Conservation (phyloP, 257 asterid genomes). For the Lavandula angustifolia region DNA sequence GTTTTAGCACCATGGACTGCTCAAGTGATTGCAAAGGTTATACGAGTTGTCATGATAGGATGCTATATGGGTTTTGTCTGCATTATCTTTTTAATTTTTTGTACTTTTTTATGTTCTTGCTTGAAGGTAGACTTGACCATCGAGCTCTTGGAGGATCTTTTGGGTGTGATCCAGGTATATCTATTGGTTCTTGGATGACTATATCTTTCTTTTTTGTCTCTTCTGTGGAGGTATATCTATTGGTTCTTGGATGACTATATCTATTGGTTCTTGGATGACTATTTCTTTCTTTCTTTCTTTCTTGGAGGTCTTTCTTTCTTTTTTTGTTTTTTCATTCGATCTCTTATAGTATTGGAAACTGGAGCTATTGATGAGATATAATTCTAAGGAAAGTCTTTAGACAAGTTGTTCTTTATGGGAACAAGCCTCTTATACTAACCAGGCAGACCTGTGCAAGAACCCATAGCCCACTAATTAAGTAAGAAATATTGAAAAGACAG, state of each 20-base stretch:
- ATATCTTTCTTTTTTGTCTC: conserved; percentile 16
- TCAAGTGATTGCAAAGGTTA: conserved; percentile 92
- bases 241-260: conserved; percentile 32
- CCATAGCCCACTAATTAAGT: too few species aligned
- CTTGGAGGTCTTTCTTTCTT: too few species aligned
- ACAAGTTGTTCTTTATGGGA: too few species aligned
- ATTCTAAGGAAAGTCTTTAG: conserved; percentile 8
- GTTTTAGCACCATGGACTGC: conserved; percentile 93
- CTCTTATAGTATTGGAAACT: conserved; percentile 6
- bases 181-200: conserved; percentile 20
- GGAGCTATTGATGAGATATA: conserved; percentile 6
- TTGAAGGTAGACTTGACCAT: conserved; percentile 81
- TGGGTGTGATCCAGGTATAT: conserved; percentile 83
- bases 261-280: conserved; percentile 13
- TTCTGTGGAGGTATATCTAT: conserved; percentile 26
- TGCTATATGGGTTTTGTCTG: conserved; percentile 29
- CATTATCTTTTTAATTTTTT: conserved; percentile 22
- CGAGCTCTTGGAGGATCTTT: conserved; percentile 94
- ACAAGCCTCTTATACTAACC: too few species aligned
- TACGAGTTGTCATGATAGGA: conserved; percentile 23
- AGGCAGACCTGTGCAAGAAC: too few species aligned
- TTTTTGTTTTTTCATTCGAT: too few species aligned
- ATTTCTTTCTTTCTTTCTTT: too few species aligned
- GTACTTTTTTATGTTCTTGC: conserved; percentile 22
- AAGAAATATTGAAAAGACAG: too few species aligned